Conservation (phyloP, 495 filamentous ascomycete species). For the Aspergillus indologenus region DNA sequence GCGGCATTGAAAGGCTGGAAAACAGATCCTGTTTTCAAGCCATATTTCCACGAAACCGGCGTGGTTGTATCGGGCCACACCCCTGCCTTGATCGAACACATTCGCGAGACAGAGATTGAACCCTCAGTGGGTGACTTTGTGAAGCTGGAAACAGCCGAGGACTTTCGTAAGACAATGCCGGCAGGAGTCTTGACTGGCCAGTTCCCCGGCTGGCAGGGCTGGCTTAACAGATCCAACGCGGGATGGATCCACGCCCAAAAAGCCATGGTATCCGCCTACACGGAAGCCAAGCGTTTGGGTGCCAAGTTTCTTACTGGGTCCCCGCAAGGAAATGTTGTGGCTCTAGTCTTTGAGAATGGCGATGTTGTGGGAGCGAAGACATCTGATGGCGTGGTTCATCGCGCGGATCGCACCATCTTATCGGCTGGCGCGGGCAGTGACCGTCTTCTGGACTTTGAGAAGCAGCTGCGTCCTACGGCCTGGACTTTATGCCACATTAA, state of each 20-base stretch:
- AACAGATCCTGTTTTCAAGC: constrained; percentile 45
- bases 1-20: constrained; percentile 45
- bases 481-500: constrained; percentile 53
- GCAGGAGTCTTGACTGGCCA: constrained; percentile 47
- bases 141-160: constrained; percentile 33
- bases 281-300: constrained; percentile 43
- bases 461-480: constrained; percentile 51
- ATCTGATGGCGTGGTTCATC: constrained; percentile 30
- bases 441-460: constrained; percentile 47
- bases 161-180: constrained; percentile 52
- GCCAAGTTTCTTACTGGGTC: constrained; percentile 42
- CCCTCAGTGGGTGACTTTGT: constrained; percentile 25
- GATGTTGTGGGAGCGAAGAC: constrained; percentile 40
- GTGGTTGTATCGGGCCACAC: constrained; percentile 44
- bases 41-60: constrained; percentile 50
- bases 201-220: constrained; percentile 51
- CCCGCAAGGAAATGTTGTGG: constrained; percentile 33
- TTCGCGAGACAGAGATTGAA: constrained; percentile 35
- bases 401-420: constrained; percentile 42
- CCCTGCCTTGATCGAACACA: constrained; percentile 32
- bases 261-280: constrained; percentile 43
- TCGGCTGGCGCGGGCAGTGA: constrained; percentile 48
- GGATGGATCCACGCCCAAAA: constrained; percentile 52
- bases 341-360: constrained; percentile 30
- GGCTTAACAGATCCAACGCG: constrained; percentile 37